Evolutionary conservation across 2,329 filamentous ascomycete species (phyloP), one percentile per base, ranked within the genome.

Genomic region (Fusarium sp.): DNA sequence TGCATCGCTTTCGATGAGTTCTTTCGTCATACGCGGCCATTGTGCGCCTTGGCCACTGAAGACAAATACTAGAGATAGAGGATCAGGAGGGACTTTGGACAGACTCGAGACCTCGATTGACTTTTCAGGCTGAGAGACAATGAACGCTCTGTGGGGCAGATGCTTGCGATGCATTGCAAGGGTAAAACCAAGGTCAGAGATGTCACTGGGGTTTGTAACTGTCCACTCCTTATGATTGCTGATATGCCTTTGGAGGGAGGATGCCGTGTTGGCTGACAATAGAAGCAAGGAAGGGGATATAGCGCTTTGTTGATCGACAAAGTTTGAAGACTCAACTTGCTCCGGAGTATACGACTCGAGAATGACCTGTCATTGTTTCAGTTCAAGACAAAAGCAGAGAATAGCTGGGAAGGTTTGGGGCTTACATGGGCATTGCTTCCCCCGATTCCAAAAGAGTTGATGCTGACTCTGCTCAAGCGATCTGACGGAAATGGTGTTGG

Each of bases 11-110:
- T 52, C 12, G 4, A 78, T 60, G 0, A 83, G 66, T 8, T 80
- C 71, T 0, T 39, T 56, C 0, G 78, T 76, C 80, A 83, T 82
- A 4, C 24, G 17, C 2, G 76, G 70, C 82, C 82, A 84, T 20
- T 83, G 81, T 0, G 81, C 80, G 1, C 82, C 82, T 28, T 84
- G 82, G 0, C 82, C 82, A 1, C 79, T 82, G 65, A 83, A 83
- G 3, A 82, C 72, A 17, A 79, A 24, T 0, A 44, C 54, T 0
- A 66, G 28, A 3, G 39, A 22, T 0, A 26, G 10, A 4, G 34
- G 3, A 1, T 11, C 3, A 8, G 47, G 3, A 3, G 39, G 8
- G 2, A 26, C 17, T 22, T 30, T 52, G 20, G 4, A 15, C 14
- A 30, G 28, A 24, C 64, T 59, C 51, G 17, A 78, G 72, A 39